phyloP scores from a whole-genome alignment of 352 stramenopile genomes.

The Globisporangium nunn region DNA sequence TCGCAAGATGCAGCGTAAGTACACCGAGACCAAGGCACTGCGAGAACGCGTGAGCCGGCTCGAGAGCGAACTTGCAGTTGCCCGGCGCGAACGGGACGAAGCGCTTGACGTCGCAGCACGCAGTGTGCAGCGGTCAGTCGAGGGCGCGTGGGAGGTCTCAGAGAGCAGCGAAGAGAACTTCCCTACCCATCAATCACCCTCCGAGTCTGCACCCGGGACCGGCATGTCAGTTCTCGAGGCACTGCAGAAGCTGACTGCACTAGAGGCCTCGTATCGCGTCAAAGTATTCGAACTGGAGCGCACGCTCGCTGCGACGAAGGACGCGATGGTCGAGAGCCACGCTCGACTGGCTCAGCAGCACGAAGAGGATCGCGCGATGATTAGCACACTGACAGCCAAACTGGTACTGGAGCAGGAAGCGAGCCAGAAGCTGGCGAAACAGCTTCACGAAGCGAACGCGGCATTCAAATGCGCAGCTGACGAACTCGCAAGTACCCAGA shows the following conservation, averaged over 20 bases:
- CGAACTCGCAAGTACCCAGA: conserved; percentile 43
- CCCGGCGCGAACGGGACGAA: conserved; percentile 30
- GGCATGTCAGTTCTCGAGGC: conserved; percentile 4
- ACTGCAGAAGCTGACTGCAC: conserved; percentile 11
- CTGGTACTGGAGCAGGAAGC: conserved; percentile 43
- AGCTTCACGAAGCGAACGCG: conserved; percentile 39
- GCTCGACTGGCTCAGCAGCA: conserved; percentile 22
- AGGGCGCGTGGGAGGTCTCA: conserved; percentile 6
- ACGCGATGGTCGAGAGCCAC: conserved; percentile 25
- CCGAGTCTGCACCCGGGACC: not conserved
- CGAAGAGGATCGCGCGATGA: conserved; percentile 19
- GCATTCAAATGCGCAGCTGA: conserved; percentile 34
- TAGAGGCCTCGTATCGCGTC: conserved; percentile 39
- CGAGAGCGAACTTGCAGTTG: conserved; percentile 31
- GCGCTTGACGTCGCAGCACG: conserved; percentile 13
- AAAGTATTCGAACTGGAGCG: conserved; percentile 53
- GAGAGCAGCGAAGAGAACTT: conserved; percentile 4
- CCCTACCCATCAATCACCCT: not conserved
- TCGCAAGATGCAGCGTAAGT: conserved; percentile 64
- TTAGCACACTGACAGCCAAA: conserved; percentile 39
- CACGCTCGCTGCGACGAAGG: conserved; percentile 34
- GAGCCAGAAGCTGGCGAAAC: conserved; percentile 34
- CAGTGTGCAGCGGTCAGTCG: conserved; percentile 6
- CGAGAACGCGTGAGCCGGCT: conserved; percentile 42
- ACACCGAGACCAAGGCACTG: conserved; percentile 49